Base-by-base conservation (phyloP, 2,329 filamentous ascomycete genomes). In the Paraconiothyrium brasiliense region DNA sequence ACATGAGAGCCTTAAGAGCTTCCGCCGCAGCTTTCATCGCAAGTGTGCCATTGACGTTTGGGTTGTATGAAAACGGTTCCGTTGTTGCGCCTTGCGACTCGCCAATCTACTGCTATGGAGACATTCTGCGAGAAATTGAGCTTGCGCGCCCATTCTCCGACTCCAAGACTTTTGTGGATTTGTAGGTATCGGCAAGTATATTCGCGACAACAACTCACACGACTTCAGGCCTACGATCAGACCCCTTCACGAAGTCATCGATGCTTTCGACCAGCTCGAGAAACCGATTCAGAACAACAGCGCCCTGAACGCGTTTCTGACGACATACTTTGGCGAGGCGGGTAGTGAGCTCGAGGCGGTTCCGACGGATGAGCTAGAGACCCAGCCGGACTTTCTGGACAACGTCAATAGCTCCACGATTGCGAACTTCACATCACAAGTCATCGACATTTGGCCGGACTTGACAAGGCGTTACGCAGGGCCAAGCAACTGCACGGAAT, bases 111-210 rank as follows among this genome's bases (percentile, higher is more conserved):
- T 91, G 89, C 72, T 83, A 88, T 65, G 89, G 89, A 51, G 86
- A 89, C 0, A 82, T 91, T 13, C 81, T 91, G 2, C 81, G 84
- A 62, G 82, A 87, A 64, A 84, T 91, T 51, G 84, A 91, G 78
- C 80, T 90, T 10, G 89, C 89, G 2, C 81, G 80, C 27, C 88
- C 88, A 0, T 91, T 90, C 66, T 77, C 81, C 14, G 89, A 91
- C 77, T 90, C 88, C 62, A 91, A 91, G 82, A 90, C 88, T 0
- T 91, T 90, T 72, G 89, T 91, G 47, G 89, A 91, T 64, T 50
- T 75, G 79, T 77, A 59, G 59, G 70, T 10, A 34, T 8, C 16
- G 24, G 47, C 7, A 3, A 61, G 59, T 22, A 51, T 57, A 54
- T 5, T 34, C 32, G 16, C 22, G 41, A 30, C n/a, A 32, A 16